Conservation (phyloP, 2,329 filamentous ascomycete genomes). For the Aspergillus novoparasiticus region DNA sequence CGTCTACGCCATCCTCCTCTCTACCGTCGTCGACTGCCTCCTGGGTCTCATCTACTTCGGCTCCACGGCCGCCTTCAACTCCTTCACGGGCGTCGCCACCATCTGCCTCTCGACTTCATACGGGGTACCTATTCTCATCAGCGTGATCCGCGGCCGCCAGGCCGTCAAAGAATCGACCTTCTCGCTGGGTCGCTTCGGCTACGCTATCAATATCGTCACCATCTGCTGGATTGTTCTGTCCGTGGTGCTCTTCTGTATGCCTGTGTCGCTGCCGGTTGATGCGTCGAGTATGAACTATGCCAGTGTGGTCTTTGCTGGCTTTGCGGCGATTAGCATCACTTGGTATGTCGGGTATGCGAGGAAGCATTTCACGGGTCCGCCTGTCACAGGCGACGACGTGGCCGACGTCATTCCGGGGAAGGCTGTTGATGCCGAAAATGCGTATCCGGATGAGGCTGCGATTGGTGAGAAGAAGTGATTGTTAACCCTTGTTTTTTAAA, state of each 20-base stretch:
- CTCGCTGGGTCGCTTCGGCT: conserved; percentile 70
- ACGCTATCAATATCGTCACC: conserved; percentile 67
- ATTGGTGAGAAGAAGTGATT: conserved; percentile 12
- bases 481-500: not conserved
- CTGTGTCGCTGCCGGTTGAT: conserved; percentile 60
- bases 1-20: conserved; percentile 68
- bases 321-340: conserved; percentile 59
- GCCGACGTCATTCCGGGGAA: conserved; percentile 37
- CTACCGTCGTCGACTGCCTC: conserved; percentile 68
- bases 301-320: conserved; percentile 66
- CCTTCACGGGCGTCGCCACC: conserved; percentile 77
- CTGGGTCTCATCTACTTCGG: conserved; percentile 80
- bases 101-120: conserved; percentile 78
- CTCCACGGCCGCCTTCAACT: conserved; percentile 74
- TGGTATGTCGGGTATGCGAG: conserved; percentile 68
- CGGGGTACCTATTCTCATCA: conserved; percentile 74
- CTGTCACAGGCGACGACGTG: conserved; percentile 33
- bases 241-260: conserved; percentile 77
- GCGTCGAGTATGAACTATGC: conserved; percentile 67
- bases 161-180: conserved; percentile 67
- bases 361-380: conserved; percentile 65
- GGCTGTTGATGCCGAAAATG: conserved; percentile 36
- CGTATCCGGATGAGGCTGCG: conserved; percentile 17
- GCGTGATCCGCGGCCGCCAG: conserved; percentile 65
- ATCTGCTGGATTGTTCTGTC: conserved; percentile 72